Evolutionary conservation across 2,329 filamentous ascomycete genomes (phyloP).

Genomic region (Teratosphaeria gauchensis): DNA sequence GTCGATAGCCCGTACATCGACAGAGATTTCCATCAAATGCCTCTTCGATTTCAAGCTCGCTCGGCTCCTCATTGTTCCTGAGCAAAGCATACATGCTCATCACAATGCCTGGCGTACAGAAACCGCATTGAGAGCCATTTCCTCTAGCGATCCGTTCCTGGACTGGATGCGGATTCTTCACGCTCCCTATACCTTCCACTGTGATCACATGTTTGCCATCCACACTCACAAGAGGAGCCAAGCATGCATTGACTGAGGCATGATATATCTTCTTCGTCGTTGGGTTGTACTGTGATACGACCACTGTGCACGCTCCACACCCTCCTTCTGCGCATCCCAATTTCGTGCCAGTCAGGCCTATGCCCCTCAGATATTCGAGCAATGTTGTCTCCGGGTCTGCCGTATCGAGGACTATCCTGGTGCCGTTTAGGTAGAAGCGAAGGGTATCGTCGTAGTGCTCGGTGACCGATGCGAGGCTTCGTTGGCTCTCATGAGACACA

Average conservation of each 20-base stretch:
- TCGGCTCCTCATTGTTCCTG: slow-evolving; percentile 69
- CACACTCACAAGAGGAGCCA: slow-evolving; percentile 83
- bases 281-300: slow-evolving; percentile 86
- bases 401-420: slow-evolving; percentile 72
- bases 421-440: slow-evolving; percentile 90
- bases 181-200: slow-evolving; percentile 87
- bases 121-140: slow-evolving; percentile 89
- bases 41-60: slow-evolving; percentile 79
- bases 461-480: slow-evolving; percentile 53
- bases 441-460: slow-evolving; percentile 77
- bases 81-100: slow-evolving; percentile 94
- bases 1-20: slow-evolving; percentile 87
- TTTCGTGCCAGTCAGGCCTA: slow-evolving; percentile 92
- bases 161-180: slow-evolving; percentile 74
- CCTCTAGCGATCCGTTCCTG: slow-evolving; percentile 86
- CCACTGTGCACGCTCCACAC: slow-evolving; percentile 91
- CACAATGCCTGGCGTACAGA: slow-evolving; percentile 95
- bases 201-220: slow-evolving; percentile 98
- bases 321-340: slow-evolving; percentile 94
- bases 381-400: slow-evolving; percentile 87
- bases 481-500: slow-evolving; percentile 34
- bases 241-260: slow-evolving; percentile 90
- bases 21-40: slow-evolving; percentile 96
- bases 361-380: slow-evolving; percentile 82
- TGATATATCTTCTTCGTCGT: slow-evolving; percentile 91